A percentile compares a stretch with the other conserved stretches of the same genome.
These are phyloP conservation scores for Pilaira anomala DNA, from an alignment of 192 early-diverging fungal genomes.

Conservation along the genomic window DNA sequence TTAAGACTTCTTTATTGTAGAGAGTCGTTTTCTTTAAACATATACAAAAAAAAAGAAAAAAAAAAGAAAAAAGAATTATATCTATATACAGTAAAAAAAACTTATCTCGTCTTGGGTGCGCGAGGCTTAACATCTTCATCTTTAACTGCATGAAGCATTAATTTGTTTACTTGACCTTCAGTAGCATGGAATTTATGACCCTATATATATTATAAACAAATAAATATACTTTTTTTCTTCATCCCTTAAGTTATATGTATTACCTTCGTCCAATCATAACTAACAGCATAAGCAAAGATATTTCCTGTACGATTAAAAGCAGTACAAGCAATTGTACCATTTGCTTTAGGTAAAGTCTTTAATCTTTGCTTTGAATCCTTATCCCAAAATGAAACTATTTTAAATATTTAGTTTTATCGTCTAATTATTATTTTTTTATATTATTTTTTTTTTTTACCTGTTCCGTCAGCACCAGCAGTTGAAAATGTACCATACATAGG, in stretches of 20 bases:
- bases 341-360: slow-evolving; percentile 66
- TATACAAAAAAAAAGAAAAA: background rate
- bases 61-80: background rate
- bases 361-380: slow-evolving; percentile 85
- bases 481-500: slow-evolving; percentile 84
- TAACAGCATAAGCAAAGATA: slow-evolving; percentile 90
- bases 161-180: slow-evolving; percentile 56
- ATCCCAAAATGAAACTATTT: slow-evolving; percentile 74
- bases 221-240: background rate
- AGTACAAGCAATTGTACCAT: slow-evolving; percentile 65
- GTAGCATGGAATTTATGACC: slow-evolving; percentile 42
- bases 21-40: too few relatives aligned
- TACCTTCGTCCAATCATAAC: slow-evolving; percentile 83
- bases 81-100: background rate
- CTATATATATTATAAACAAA: background rate
- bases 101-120: slow-evolving; percentile 38
- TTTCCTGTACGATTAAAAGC: slow-evolving; percentile 76
- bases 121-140: slow-evolving; percentile 82
- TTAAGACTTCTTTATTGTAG: too few relatives aligned
- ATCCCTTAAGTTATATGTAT: background rate
- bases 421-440: too few relatives aligned
- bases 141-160: slow-evolving; percentile 63
- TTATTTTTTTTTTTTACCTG: slow-evolving; percentile 39
- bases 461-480: slow-evolving; percentile 84
- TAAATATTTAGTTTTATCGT: too few relatives aligned